Conservation (phyloP, 164 flowering plant genomes). For the Berberis thunbergii region DNA sequence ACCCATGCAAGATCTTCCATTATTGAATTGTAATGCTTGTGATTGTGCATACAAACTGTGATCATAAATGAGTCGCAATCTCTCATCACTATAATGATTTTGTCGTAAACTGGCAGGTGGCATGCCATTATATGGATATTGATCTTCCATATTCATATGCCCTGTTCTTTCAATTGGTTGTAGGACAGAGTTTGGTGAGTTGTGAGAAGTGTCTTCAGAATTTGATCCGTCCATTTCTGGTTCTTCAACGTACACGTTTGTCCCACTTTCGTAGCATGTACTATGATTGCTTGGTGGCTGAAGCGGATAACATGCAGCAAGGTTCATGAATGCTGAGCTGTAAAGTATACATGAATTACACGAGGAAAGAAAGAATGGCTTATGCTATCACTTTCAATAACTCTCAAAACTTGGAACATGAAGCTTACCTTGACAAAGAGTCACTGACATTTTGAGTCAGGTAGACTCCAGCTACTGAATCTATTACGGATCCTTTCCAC, state of each 20-base stretch:
- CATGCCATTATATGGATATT: constrained; percentile 13
- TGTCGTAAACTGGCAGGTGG: constrained; percentile 15
- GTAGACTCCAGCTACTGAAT: constrained; percentile 57
- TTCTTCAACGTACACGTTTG: constrained; percentile 20
- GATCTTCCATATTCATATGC: constrained; percentile 50
- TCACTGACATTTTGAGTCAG: constrained; percentile 68
- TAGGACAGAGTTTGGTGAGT: too few relatives aligned
- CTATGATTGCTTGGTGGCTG: constrained; percentile 8
- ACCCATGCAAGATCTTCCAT: neutral
- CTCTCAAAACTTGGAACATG: neutral
- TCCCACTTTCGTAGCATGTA: neutral
- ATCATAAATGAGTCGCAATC: constrained; percentile 11
- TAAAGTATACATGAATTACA: too few relatives aligned
- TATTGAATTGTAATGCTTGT: constrained; percentile 6
- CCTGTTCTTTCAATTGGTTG: too few relatives aligned
- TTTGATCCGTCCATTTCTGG: constrained; percentile 13
- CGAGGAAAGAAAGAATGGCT: too few relatives aligned
- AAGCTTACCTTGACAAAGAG: constrained; percentile 47
- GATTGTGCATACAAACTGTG: constrained; percentile 9
- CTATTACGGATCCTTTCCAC: constrained; percentile 67
- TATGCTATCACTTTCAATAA: too few relatives aligned
- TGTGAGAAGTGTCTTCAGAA: neutral
- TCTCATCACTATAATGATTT: constrained; percentile 7
- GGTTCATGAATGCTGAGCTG: constrained; percentile 60
- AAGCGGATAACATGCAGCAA: constrained; percentile 44